These are phyloP conservation scores for Phaffomyces thermotolerans DNA, from an alignment of 805 yeast genomes.

Conservation along the genomic window DNA sequence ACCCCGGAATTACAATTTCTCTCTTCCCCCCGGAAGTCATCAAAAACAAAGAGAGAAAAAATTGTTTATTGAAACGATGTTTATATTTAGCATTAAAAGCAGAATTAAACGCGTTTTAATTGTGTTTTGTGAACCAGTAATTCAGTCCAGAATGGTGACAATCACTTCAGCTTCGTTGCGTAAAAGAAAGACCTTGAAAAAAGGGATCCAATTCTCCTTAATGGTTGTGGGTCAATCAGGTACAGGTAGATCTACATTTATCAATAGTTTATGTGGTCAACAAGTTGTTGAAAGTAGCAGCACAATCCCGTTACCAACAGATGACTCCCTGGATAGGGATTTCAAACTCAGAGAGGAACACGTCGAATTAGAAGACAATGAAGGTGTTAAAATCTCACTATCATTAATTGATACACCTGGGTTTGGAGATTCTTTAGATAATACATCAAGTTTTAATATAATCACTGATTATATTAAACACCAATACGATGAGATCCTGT, in stretches of 20 bases:
- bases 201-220: conserved; percentile 76
- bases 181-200: conserved; percentile 74
- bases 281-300: conserved; percentile 70
- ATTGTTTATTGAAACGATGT: neutral
- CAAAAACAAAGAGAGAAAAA: neutral
- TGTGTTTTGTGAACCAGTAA: no score
- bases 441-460: conserved; percentile 57
- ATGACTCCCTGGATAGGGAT: conserved; percentile 40
- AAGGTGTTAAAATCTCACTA: conserved; percentile 73
- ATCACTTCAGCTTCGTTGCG: conserved; percentile 50
- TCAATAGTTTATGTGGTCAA: conserved; percentile 86
- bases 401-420: conserved; percentile 80
- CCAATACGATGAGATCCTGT: conserved; percentile 74
- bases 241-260: conserved; percentile 84
- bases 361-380: conserved; percentile 81
- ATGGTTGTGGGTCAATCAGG: conserved; percentile 89
- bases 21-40: no score
- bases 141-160: conserved; percentile 29
- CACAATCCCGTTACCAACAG: conserved; percentile 49
- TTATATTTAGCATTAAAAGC: neutral
- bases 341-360: conserved; percentile 67
- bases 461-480: conserved; percentile 75
- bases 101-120: neutral
- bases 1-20: no score
- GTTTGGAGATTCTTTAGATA: conserved; percentile 68